A percentile compares a stretch with the other conserved stretches of the same genome.
Evolutionary conservation across 192 early-diverging fungal species (phyloP).

Genomic region (Umbelopsis sp.): DNA sequence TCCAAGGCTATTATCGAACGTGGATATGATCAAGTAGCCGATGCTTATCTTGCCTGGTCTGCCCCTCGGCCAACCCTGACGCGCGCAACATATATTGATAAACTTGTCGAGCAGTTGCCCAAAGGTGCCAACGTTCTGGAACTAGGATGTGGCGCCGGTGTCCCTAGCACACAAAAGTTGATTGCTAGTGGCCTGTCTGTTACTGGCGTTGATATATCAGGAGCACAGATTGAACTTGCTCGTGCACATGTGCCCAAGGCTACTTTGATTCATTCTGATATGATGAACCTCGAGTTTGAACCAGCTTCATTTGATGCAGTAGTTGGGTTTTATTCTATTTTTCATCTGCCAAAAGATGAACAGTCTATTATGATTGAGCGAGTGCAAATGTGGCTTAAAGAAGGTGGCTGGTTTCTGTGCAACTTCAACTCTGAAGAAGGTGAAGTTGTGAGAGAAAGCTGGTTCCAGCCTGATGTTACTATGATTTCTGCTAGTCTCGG

Average conservation of each 20-base stretch:
- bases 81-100: background rate
- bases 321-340: constrained; percentile 13
- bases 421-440: constrained; percentile 15
- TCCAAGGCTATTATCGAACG: background rate
- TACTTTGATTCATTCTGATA: constrained; percentile 12
- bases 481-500: constrained; percentile 5
- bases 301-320: constrained; percentile 13
- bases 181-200: background rate
- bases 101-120: background rate
- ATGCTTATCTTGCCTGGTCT: background rate
- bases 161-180: background rate
- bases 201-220: constrained; percentile 16
- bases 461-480: background rate
- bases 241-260: constrained; percentile 8
- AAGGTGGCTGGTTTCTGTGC: constrained; percentile 20
- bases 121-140: constrained; percentile 9
- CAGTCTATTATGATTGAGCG: background rate
- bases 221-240: background rate
- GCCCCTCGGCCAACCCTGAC: background rate
- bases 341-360: constrained; percentile 14
- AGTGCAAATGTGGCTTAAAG: constrained; percentile 1
- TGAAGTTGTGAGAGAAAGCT: background rate
- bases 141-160: constrained; percentile 10
- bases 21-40: background rate
- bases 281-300: background rate